Conservation (phyloP, 2,329 filamentous ascomycete species). For the Aspergillus clavatus region DNA sequence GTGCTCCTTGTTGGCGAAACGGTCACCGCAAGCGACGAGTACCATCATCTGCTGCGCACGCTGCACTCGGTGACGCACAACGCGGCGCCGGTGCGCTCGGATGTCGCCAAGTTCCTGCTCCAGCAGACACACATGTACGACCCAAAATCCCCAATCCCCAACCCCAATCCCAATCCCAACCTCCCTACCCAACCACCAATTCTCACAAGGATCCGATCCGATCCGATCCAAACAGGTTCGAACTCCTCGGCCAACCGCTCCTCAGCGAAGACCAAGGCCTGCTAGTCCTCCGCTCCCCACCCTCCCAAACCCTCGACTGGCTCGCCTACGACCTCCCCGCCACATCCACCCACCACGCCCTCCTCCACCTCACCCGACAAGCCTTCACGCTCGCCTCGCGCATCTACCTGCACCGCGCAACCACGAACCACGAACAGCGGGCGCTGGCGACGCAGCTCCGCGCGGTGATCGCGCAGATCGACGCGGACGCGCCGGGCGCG, state of each 20-base stretch:
- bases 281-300: slow-evolving; percentile 5
- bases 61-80: slow-evolving; percentile 14
- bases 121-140: slow-evolving; percentile 20
- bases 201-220: no score
- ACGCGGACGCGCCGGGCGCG: slow-evolving; percentile 25
- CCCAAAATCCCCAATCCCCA: no score
- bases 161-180: no score
- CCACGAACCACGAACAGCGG: slow-evolving; percentile 12
- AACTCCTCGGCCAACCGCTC: slow-evolving; percentile 16
- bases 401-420: slow-evolving; percentile 20
- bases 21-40: slow-evolving; percentile 20
- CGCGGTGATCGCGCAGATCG: slow-evolving; percentile 24
- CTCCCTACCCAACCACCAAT: not conserved
- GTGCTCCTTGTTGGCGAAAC: slow-evolving; percentile 23
- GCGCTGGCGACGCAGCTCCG: slow-evolving; percentile 28
- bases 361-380: slow-evolving; percentile 9
- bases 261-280: slow-evolving; percentile 14
- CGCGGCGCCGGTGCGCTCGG: not conserved
- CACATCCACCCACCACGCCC: slow-evolving; percentile 6
- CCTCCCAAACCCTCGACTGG: slow-evolving; percentile 13
- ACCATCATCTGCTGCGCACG: slow-evolving; percentile 13
- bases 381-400: slow-evolving; percentile 20
- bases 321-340: slow-evolving; percentile 12
- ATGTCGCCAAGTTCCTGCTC: slow-evolving; percentile 8
- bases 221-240: no score